A percentile compares a stretch with the other conserved stretches of the same genome.
Evolutionary conservation across 2,329 filamentous ascomycete species (phyloP).

Genomic region (Apiospora malaysiana): DNA sequence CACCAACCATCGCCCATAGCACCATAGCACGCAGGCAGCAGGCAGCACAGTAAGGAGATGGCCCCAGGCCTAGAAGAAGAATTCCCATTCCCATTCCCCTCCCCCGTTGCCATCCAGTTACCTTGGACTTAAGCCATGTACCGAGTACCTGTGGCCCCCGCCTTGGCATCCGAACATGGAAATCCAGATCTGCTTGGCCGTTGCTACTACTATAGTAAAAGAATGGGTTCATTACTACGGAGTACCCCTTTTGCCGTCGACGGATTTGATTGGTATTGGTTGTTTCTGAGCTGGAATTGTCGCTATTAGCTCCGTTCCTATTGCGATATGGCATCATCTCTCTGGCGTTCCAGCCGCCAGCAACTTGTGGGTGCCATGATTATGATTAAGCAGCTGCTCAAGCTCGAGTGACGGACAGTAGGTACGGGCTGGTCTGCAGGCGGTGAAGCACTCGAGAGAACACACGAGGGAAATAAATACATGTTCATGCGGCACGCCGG

Average conservation of each 20-base stretch:
- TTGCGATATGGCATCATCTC: background rate
- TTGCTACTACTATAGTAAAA: no score
- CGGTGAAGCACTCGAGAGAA: background rate
- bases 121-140: no score
- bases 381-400: background rate
- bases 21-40: background rate
- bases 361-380: background rate
- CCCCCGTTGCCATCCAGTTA: no score
- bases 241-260: background rate
- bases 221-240: no score
- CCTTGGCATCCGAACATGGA: constrained; percentile 13
- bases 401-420: no score
- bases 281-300: constrained; percentile 10
- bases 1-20: background rate
- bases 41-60: background rate
- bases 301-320: background rate
- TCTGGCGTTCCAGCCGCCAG: constrained; percentile 2
- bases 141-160: background rate
- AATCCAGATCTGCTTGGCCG: constrained; percentile 9
- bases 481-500: background rate
- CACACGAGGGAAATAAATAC: background rate
- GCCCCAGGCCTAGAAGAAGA: constrained; percentile 3
- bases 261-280: background rate
- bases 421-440: no score
- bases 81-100: no score